These are phyloP conservation scores for Naganishia sp. DNA, from an alignment of 1,284 basidiomycete genomes.

Conservation along the genomic window DNA sequence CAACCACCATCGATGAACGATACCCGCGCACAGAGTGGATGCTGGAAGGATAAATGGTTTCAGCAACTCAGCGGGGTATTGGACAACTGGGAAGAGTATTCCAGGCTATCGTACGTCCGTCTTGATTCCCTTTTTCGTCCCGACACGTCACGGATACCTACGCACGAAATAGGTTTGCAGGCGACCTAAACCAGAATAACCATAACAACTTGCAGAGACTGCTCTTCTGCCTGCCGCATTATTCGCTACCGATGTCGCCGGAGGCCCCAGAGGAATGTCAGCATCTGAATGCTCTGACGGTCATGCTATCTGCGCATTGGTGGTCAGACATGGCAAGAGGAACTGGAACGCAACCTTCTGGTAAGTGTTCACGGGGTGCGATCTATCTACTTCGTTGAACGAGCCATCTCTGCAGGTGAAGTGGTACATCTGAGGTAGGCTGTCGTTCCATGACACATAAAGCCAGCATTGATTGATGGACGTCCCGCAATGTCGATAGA, in stretches of 20 bases:
- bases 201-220: background rate
- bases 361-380: too few relatives aligned
- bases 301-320: background rate
- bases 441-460: background rate
- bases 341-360: too few relatives aligned
- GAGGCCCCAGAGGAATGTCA: background rate
- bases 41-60: conserved; percentile 5
- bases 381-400: too few relatives aligned
- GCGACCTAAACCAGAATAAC: background rate
- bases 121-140: too few relatives aligned
- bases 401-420: too few relatives aligned
- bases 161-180: too few relatives aligned
- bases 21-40: background rate
- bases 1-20: background rate
- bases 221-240: background rate
- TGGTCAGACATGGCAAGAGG: background rate
- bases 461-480: background rate
- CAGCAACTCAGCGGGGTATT: background rate
- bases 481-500: background rate
- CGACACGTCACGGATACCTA: background rate
- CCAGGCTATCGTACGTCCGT: background rate
- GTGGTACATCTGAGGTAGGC: too few relatives aligned
- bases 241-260: background rate
- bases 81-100: background rate
- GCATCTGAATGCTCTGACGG: background rate